Conservation (phyloP, 164 flowering plant species). For the Stephania cephalantha region DNA sequence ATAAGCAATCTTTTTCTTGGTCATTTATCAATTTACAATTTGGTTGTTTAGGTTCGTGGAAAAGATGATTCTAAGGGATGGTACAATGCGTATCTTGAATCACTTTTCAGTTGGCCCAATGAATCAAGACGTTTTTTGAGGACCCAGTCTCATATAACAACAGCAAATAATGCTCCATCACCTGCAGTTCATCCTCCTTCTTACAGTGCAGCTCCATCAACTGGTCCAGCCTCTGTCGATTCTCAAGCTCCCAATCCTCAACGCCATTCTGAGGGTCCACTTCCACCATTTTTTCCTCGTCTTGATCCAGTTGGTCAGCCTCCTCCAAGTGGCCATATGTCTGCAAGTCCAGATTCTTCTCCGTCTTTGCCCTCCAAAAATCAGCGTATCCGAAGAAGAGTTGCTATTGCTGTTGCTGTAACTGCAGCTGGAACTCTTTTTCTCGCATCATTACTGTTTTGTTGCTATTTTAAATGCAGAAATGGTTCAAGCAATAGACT, state of each 20-base stretch:
- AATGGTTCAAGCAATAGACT: constrained; percentile 23
- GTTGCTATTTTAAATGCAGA: constrained; percentile 42
- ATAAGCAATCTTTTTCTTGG: constrained; percentile 39
- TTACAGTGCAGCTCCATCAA: constrained; percentile 17
- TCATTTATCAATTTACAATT: constrained; percentile 40
- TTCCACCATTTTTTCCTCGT: constrained; percentile 25
- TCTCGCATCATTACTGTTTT: constrained; percentile 47
- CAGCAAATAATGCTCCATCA: constrained; percentile 23
- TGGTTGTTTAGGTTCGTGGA: constrained; percentile 28
- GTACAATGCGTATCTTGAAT: constrained; percentile 32
- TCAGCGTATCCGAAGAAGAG: constrained; percentile 19
- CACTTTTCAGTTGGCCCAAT: constrained; percentile 24
- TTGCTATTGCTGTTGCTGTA: constrained; percentile 61
- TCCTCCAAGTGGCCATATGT: constrained; percentile 16
- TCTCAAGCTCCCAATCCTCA: constrained; percentile 19
- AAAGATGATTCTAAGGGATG: constrained; percentile 35
- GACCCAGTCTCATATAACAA: constrained; percentile 17
- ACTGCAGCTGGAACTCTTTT: constrained; percentile 69
- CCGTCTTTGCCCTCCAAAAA: constrained; percentile 14
- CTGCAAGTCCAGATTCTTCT: constrained; percentile 23
- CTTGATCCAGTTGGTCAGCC: constrained; percentile 19
- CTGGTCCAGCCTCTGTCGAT: constrained; percentile 30
- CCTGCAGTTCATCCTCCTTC: constrained; percentile 25
- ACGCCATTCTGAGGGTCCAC: constrained; percentile 17
- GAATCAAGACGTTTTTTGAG: constrained; percentile 31